Conservation (phyloP, 148 eudicot species). For the Arbutus unedo region DNA sequence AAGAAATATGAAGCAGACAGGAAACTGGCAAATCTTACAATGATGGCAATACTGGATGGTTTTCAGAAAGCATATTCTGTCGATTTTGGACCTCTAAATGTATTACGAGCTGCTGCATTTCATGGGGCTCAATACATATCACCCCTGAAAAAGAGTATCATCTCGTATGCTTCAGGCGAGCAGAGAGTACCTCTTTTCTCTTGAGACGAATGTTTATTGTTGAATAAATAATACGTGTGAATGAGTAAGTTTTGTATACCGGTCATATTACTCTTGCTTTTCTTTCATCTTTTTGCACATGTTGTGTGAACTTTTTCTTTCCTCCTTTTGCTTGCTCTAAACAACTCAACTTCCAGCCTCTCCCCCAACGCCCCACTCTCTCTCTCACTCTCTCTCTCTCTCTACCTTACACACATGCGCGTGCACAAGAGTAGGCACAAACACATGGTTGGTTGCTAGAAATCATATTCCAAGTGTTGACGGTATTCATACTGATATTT, state of each 20-base stretch:
- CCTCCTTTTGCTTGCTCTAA: background rate
- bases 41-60: slow-evolving; percentile 88
- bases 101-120: slow-evolving; percentile 80
- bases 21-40: slow-evolving; percentile 64
- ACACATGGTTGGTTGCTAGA: too few species aligned
- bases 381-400: too few species aligned
- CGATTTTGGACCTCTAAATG: slow-evolving; percentile 80
- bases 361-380: too few species aligned
- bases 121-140: slow-evolving; percentile 73
- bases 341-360: too few species aligned
- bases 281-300: background rate
- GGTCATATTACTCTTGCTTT: background rate
- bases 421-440: too few species aligned
- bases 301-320: background rate
- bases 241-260: background rate
- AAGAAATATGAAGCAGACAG: slow-evolving; percentile 82
- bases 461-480: too few species aligned
- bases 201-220: slow-evolving; percentile 21
- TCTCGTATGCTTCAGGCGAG: slow-evolving; percentile 87
- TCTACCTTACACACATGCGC: too few species aligned
- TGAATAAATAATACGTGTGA: background rate
- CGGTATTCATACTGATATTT: too few species aligned
- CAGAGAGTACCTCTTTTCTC: slow-evolving; percentile 62
- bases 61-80: slow-evolving; percentile 86
- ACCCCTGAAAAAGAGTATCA: slow-evolving; percentile 75